phyloP scores from a whole-genome alignment of 345 rosid genomes.

The Eucalyptus virginea region DNA sequence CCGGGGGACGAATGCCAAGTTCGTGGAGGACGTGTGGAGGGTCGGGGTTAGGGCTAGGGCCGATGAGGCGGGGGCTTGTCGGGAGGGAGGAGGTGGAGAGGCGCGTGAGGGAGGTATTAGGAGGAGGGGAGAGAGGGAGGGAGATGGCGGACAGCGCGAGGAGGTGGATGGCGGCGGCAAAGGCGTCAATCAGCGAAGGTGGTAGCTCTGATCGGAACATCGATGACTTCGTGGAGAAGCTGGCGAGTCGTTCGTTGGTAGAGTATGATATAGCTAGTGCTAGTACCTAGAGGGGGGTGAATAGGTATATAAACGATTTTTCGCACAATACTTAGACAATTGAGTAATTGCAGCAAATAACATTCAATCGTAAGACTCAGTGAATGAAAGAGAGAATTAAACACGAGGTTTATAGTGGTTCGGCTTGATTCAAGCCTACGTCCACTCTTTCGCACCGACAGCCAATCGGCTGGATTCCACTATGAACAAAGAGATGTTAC shows the following conservation, averaged over 20 bases:
- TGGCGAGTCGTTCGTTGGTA: background rate
- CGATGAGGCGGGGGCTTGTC: conserved; percentile 1
- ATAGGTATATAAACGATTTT: too few species aligned
- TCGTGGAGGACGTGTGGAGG: conserved; percentile 20
- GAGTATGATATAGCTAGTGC: too few species aligned
- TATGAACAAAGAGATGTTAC: too few species aligned
- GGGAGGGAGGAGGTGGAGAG: background rate
- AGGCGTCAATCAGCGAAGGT: background rate
- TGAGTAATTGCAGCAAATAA: too few species aligned
- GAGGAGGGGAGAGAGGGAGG: background rate
- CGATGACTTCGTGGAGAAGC: background rate
- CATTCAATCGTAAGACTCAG: too few species aligned
- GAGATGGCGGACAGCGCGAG: background rate
- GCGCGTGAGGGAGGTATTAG: background rate
- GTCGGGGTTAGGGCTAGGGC: conserved; percentile 8
- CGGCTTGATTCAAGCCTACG: too few species aligned
- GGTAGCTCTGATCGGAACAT: background rate
- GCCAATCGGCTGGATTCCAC: too few species aligned
- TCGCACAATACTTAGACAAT: too few species aligned
- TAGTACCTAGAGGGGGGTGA: too few species aligned
- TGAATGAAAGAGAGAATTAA: too few species aligned
- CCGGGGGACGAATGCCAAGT: conserved; percentile 19
- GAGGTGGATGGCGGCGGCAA: background rate
- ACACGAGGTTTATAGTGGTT: too few species aligned
- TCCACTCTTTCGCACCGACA: too few species aligned